Evolutionary conservation across 2,329 filamentous ascomycete genomes (phyloP).

Genomic region (Neofusicoccum laricinum): DNA sequence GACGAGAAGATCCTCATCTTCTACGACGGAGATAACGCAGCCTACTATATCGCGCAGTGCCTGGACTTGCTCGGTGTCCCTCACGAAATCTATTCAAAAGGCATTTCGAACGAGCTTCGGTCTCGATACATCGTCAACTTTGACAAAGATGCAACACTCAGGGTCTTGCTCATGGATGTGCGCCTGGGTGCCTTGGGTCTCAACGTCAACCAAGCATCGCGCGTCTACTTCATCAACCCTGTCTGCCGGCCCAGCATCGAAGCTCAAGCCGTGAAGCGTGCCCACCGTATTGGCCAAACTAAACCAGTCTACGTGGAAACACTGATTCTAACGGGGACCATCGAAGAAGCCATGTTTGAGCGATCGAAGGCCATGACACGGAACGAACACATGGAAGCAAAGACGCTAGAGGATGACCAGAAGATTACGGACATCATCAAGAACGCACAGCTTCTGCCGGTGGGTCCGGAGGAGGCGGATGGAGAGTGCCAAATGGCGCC

Average conservation of each 20-base stretch:
- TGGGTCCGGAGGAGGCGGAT: constrained; percentile 32
- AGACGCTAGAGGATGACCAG: constrained; percentile 56
- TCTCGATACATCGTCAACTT: constrained; percentile 78
- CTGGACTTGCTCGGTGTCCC: constrained; percentile 68
- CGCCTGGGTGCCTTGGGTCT: constrained; percentile 83
- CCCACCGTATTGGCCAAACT: constrained; percentile 80
- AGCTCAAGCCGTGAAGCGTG: constrained; percentile 87
- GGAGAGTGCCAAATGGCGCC: constrained; percentile 40
- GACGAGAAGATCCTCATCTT: constrained; percentile 88
- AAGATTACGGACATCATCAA: constrained; percentile 60
- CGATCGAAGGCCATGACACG: constrained; percentile 73
- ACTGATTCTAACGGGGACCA: constrained; percentile 71
- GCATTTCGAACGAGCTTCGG: constrained; percentile 59
- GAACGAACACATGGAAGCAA: constrained; percentile 53
- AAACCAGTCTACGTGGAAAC: constrained; percentile 82
- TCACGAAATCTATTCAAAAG: constrained; percentile 65
- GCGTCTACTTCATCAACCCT: constrained; percentile 86
- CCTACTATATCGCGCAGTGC: constrained; percentile 79
- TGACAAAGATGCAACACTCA: constrained; percentile 64
- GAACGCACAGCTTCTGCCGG: constrained; percentile 49
- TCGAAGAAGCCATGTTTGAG: constrained; percentile 81
- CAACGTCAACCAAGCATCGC: constrained; percentile 76
- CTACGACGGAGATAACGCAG: constrained; percentile 83
- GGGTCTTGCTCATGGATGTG: constrained; percentile 89
- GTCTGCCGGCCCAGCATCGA: constrained; percentile 81